Evolutionary conservation across 2,329 filamentous ascomycete species (phyloP).

Genomic region (Neurospora sp.): DNA sequence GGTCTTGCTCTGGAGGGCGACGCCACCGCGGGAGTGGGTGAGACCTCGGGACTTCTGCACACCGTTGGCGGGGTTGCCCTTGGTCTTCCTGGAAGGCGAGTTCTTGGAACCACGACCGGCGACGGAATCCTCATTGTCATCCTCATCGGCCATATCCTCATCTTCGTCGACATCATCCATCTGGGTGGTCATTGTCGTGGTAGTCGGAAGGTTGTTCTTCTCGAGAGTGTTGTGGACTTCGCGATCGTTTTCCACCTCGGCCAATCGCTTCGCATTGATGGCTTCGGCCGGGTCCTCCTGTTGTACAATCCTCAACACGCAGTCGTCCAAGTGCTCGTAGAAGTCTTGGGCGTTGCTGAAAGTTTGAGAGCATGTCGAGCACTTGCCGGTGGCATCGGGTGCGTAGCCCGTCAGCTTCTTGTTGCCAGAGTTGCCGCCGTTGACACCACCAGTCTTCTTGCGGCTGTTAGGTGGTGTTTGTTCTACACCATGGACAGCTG

Average conservation of each 20-base stretch:
- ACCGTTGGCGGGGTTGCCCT: slow-evolving; percentile 45
- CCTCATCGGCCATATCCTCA: slow-evolving; percentile 38
- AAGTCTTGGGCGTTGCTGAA: slow-evolving; percentile 95
- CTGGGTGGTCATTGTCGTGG: slow-evolving; percentile 29
- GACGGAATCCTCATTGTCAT: slow-evolving; percentile 48
- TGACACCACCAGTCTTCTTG: slow-evolving; percentile 47
- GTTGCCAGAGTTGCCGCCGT: slow-evolving; percentile 27
- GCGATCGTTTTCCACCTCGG: slow-evolving; percentile 55
- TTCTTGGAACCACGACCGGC: slow-evolving; percentile 31
- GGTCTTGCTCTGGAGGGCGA: slow-evolving; percentile 42
- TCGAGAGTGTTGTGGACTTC: slow-evolving; percentile 53
- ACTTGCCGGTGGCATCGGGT: slow-evolving; percentile 80
- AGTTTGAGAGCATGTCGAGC: slow-evolving; percentile 84
- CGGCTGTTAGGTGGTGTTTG: slow-evolving; percentile 87
- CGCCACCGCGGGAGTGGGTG: slow-evolving; percentile 69
- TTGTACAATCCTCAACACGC: slow-evolving; percentile 61
- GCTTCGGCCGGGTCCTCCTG: slow-evolving; percentile 61
- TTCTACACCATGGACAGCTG: slow-evolving; percentile 83
- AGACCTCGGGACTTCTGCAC: slow-evolving; percentile 61
- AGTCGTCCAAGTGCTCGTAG: slow-evolving; percentile 89
- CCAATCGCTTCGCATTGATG: slow-evolving; percentile 57
- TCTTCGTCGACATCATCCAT: slow-evolving; percentile 32
- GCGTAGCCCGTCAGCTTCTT: slow-evolving; percentile 65
- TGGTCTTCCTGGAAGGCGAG: slow-evolving; percentile 45
- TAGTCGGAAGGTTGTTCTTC: slow-evolving; percentile 52